Base-by-base conservation (phyloP, 2,329 filamentous ascomycete species). In the Pseudomassariella vexata region DNA sequence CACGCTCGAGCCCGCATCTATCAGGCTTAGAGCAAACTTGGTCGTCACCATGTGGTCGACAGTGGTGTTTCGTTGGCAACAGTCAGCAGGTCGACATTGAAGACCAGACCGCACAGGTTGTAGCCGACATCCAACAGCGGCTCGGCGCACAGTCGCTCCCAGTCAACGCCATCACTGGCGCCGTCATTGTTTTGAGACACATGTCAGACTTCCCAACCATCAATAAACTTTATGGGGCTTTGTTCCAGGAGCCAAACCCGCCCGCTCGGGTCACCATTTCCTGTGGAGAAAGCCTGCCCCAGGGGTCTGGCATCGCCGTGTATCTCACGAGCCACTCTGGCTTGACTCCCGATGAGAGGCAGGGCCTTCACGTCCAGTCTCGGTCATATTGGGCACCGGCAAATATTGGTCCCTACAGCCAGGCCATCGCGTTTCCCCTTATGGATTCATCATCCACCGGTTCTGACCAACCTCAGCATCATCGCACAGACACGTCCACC, bases 341-440 rank as follows among this genome's bases (percentile, higher is more conserved):
- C 2, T 39, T 56, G 15, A 36, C 40, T 7, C 38, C 32, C 5
- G 32, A 33, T n/a, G 47, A 53, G 19, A 58, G 84, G 59, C 66
- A 70, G 31, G 76, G 76, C 0, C 70, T 96, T 2, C 92, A 98
- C 55, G 89, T 98, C 5, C 92, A 96, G 59, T 89, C 85, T 4
- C 70, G 85, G 23, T 94, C 87, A 9, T 96, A 96, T 66, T 98
- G 92, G 92, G 92, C 92, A 0, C 92, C 92, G 0, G 90, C 92
- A 14, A 96, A 96, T 51, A 96, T 98, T 33, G 92, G 92, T 0
- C 92, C 92, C 0, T 96, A 96, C 58, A 95, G 89, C 35, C 92
- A 98, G 62, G 87, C 88, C 4, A 78, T 92, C 30, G 68, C 73
- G 3, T 60, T 76, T 9, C 65, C 65, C 9, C 49, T 68, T 2